A percentile compares a stretch with the other conserved stretches of the same genome.
Evolutionary conservation across 2,329 filamentous ascomycete species (phyloP).

Genomic region (Ophiocordyceps camponoti-saundersi): DNA sequence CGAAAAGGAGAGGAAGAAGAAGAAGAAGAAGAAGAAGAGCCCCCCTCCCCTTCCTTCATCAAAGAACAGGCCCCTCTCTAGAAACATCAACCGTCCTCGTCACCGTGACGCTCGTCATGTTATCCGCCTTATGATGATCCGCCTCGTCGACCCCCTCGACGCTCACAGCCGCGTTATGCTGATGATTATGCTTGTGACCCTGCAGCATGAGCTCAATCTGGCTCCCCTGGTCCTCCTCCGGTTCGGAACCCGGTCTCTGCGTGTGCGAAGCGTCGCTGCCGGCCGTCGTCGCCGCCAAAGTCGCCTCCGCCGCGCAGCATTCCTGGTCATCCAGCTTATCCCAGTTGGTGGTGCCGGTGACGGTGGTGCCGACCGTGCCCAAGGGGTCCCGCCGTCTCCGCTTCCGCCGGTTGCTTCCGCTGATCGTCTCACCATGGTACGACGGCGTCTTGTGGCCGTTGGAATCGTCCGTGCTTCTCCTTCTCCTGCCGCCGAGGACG

Average conservation of each 20-base stretch:
- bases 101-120: background rate
- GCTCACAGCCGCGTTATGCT: slow-evolving; percentile 4
- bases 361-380: slow-evolving; percentile 4
- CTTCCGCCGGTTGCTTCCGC: slow-evolving; percentile 3
- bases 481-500: slow-evolving; percentile 11
- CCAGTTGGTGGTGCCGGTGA: slow-evolving; percentile 10
- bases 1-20: no score
- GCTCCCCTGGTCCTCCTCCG: slow-evolving; percentile 8
- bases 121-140: slow-evolving; percentile 2
- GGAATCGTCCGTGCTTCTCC: background rate
- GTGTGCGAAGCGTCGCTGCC: background rate
- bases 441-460: slow-evolving; percentile 6
- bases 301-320: background rate
- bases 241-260: slow-evolving; percentile 2
- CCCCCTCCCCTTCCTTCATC: background rate
- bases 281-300: background rate
- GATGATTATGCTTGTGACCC: slow-evolving; percentile 1
- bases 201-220: slow-evolving; percentile 13
- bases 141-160: slow-evolving; percentile 1
- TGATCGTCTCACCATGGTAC: slow-evolving; percentile 7
- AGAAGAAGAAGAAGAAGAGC: no score
- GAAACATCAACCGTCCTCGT: background rate
- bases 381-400: slow-evolving; percentile 3
- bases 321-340: slow-evolving; percentile 14
- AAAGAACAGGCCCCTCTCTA: no score